These are phyloP conservation scores for Coccomyxa subellipsoidea DNA, from an alignment of 163 green algal species.

Conservation along the genomic window DNA sequence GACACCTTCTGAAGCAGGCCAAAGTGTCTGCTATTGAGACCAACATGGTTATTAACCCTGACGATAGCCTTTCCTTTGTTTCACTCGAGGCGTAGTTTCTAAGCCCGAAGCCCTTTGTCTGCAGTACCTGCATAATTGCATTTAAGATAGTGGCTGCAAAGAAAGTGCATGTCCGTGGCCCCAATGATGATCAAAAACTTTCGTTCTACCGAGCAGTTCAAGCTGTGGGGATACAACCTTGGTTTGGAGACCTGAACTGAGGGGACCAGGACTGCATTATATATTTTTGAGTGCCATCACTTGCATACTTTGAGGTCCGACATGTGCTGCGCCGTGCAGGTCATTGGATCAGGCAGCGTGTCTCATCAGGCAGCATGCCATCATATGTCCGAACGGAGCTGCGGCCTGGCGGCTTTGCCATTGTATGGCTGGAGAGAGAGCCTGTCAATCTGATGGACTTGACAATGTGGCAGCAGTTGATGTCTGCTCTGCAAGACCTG, in stretches of 20 bases:
- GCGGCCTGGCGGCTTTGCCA: constrained; percentile 24
- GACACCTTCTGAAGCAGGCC: constrained; percentile 32
- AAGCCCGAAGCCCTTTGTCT: too few relatives aligned
- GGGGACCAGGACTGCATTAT: constrained; percentile 11
- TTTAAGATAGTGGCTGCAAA: too few relatives aligned
- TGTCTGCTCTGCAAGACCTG: constrained; percentile 24
- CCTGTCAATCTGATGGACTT: constrained; percentile 61
- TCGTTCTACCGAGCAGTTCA: constrained; percentile 35
- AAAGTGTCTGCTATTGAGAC: constrained; percentile 19
- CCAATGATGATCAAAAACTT: constrained; percentile 27
- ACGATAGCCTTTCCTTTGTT: constrained; percentile 4
- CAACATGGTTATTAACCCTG: constrained; percentile 2
- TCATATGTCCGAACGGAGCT: background rate
- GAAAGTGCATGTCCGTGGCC: background rate
- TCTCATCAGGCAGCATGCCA: background rate
- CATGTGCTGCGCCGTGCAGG: background rate
- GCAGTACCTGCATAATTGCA: too few relatives aligned
- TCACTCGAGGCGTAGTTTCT: too few relatives aligned
- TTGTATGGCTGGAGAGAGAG: constrained; percentile 39
- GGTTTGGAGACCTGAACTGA: constrained; percentile 40
- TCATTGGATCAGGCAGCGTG: too few relatives aligned
- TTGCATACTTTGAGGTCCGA: background rate
- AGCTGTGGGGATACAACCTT: constrained; percentile 26
- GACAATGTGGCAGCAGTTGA: constrained; percentile 47
- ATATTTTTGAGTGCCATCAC: background rate